Evolutionary conservation across 495 filamentous ascomycete genomes (phyloP).

Genomic region (Cairneyella variabilis): DNA sequence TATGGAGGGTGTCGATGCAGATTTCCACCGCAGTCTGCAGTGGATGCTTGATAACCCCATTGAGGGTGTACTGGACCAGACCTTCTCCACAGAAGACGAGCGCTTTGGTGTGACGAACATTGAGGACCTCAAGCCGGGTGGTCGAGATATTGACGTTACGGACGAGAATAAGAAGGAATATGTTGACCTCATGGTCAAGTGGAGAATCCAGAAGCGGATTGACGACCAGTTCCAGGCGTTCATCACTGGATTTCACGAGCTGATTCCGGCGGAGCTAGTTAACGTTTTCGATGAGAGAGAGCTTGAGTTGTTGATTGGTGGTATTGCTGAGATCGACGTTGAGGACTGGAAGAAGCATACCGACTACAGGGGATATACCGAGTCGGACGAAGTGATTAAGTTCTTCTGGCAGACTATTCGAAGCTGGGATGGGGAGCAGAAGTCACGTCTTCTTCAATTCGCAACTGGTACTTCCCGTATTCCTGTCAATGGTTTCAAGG

Average conservation of each 20-base stretch:
- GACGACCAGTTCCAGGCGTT: constrained; percentile 98
- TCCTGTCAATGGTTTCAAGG: constrained; percentile 99
- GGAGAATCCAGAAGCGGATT: constrained; percentile 97
- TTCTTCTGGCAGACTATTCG: constrained; percentile 98
- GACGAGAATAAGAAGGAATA: constrained; percentile 97
- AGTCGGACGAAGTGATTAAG: constrained; percentile 91
- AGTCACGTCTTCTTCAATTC: constrained; percentile 93
- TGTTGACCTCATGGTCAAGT: constrained; percentile 94
- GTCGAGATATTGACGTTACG: constrained; percentile 88
- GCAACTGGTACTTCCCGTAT: constrained; percentile 97
- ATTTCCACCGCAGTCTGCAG: constrained; percentile 89
- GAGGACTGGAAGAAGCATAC: constrained; percentile 99
- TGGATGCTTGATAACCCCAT: constrained; percentile 99
- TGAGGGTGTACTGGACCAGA: constrained; percentile 81
- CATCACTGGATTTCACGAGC: constrained; percentile 93
- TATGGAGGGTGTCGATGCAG: constrained; percentile 98
- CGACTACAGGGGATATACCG: constrained; percentile 99
- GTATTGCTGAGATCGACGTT: constrained; percentile 98
- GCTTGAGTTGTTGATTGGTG: constrained; percentile 92
- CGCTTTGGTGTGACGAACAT: constrained; percentile 90
- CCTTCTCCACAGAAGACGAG: constrained; percentile 95
- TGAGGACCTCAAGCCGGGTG: constrained; percentile 88
- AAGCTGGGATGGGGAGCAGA: constrained; percentile 97
- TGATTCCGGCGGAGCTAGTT: constrained; percentile 93
- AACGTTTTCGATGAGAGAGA: constrained; percentile 99